These are phyloP conservation scores for Hyphodiscus hymeniophilus DNA, from an alignment of 495 filamentous ascomycete genomes.

Conservation along the genomic window DNA sequence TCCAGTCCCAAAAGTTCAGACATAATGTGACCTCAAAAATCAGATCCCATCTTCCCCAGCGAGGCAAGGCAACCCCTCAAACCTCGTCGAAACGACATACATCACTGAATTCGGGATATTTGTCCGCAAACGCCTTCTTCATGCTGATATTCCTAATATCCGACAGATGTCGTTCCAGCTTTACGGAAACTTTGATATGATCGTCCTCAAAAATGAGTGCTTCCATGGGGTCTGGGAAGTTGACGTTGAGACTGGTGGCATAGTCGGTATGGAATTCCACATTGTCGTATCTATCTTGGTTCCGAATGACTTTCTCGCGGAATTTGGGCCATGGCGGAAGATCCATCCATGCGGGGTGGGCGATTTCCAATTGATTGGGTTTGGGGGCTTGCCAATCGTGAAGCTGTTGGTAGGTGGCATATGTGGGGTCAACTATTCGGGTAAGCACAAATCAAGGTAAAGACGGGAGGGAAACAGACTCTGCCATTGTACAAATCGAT, in stretches of 20 bases:
- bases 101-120: constrained; percentile 23
- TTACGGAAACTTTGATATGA: constrained; percentile 11
- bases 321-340: constrained; percentile 24
- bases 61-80: constrained; percentile 5
- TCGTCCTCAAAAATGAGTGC: constrained; percentile 18
- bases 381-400: constrained; percentile 21
- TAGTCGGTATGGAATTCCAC: constrained; percentile 25
- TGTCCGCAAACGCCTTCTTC: constrained; percentile 20
- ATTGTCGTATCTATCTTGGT: constrained; percentile 26
- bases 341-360: constrained; percentile 29
- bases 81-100: constrained; percentile 22
- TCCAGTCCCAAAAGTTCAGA: too few species aligned
- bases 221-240: constrained; percentile 21
- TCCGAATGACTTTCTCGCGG: constrained; percentile 26
- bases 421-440: constrained; percentile 16
- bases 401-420: constrained; percentile 20
- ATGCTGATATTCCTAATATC: constrained; percentile 21
- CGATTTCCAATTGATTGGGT: constrained; percentile 19
- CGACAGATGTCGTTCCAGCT: constrained; percentile 15
- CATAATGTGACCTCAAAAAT: too few species aligned
- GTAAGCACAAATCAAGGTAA: too few species aligned
- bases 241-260: constrained; percentile 20
- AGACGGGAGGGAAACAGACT: background rate
- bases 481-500: constrained; percentile 25
- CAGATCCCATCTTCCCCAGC: too few species aligned